Evolutionary conservation across 805 yeast genomes (phyloP).

Genomic region (Lipomyces sp.): DNA sequence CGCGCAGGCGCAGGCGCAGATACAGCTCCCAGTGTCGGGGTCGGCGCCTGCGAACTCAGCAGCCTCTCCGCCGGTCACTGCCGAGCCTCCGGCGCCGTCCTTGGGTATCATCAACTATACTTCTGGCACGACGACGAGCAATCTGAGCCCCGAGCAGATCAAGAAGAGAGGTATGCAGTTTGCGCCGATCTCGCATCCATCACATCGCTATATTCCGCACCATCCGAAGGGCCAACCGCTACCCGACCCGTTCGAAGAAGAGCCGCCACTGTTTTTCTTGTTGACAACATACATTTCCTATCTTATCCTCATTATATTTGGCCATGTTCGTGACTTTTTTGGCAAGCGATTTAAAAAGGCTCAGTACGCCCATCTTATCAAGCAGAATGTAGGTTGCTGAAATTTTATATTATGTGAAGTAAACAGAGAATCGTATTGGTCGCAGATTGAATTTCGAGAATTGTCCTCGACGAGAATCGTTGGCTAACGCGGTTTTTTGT

Average conservation of each 20-base stretch:
- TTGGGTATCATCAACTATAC: constrained; percentile 28
- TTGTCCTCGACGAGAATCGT: no score
- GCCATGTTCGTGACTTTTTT: constrained; percentile 87
- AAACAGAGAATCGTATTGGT: no score
- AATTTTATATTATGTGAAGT: not conserved
- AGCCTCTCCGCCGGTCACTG: constrained; percentile 11
- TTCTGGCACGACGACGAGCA: constrained; percentile 15
- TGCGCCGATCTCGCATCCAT: constrained; percentile 35
- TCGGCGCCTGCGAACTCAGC: constrained; percentile 17
- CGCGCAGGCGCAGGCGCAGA: constrained; percentile 38
- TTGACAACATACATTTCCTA: constrained; percentile 85
- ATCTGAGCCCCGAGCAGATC: constrained; percentile 21
- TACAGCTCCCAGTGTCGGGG: constrained; percentile 22
- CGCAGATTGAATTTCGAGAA: no score
- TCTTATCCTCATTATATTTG: constrained; percentile 80
- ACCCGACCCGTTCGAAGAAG: constrained; percentile 57
- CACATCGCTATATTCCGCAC: constrained; percentile 28
- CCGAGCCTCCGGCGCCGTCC: constrained; percentile 16
- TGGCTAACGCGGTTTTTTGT: not conserved
- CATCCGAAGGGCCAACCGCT: constrained; percentile 45
- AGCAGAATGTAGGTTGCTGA: constrained; percentile 54
- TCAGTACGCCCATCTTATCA: constrained; percentile 67
- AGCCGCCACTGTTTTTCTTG: constrained; percentile 82
- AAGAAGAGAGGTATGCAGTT: constrained; percentile 25
- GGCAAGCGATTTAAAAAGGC: constrained; percentile 75